phyloP scores from a whole-genome alignment of 2,329 filamentous ascomycete species.

The Graphilbum sp. region DNA sequence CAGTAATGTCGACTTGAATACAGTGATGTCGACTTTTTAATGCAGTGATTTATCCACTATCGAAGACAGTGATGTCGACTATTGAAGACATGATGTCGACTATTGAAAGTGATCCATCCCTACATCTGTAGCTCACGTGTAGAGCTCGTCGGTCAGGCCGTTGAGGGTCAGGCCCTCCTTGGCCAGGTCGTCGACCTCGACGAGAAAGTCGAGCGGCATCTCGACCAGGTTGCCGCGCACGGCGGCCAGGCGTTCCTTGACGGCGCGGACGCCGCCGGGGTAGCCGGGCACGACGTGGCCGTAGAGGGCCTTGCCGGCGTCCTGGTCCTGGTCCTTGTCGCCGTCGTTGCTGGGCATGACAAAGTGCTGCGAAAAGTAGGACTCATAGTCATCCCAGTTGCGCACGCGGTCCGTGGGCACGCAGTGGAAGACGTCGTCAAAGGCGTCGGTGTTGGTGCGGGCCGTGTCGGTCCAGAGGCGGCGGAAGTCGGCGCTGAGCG shows the following conservation, averaged over 20 bases:
- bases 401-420: slow-evolving; percentile 53
- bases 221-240: slow-evolving; percentile 62
- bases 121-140: slow-evolving; percentile 46
- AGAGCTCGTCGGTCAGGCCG: slow-evolving; percentile 53
- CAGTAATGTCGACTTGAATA: too few species aligned
- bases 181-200: slow-evolving; percentile 68
- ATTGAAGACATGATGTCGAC: too few species aligned
- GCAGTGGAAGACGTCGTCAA: slow-evolving; percentile 65
- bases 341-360: slow-evolving; percentile 32
- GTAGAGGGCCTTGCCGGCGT: slow-evolving; percentile 50
- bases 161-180: slow-evolving; percentile 64
- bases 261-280: slow-evolving; percentile 51
- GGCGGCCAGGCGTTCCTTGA: slow-evolving; percentile 48
- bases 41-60: too few species aligned
- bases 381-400: slow-evolving; percentile 58
- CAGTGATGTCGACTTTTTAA: too few species aligned
- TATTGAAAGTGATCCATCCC: too few species aligned
- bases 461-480: slow-evolving; percentile 60
- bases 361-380: slow-evolving; percentile 54
- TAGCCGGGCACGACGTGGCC: slow-evolving; percentile 80
- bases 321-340: slow-evolving; percentile 17
- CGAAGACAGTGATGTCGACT: too few species aligned
- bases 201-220: slow-evolving; percentile 82
- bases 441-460: slow-evolving; percentile 62
- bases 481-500: slow-evolving; percentile 51